Evolutionary conservation across 306 rosid species (phyloP).

Genomic region (Malus fusca): DNA sequence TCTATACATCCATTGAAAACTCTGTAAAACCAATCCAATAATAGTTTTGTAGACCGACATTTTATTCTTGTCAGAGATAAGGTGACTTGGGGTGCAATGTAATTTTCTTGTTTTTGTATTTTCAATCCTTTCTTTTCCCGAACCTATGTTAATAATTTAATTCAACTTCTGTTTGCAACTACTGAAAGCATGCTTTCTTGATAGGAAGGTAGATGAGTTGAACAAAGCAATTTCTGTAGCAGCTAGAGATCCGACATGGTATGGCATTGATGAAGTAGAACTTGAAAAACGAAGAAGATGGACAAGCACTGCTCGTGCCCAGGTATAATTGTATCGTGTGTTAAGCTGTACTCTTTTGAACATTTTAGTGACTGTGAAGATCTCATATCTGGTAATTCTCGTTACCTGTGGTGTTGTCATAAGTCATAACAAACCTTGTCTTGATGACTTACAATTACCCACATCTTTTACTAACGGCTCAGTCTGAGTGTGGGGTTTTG

Average conservation of each 20-base stretch:
- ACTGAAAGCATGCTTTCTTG: constrained; percentile 64
- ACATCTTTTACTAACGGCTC: not conserved
- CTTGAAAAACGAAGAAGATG: constrained; percentile 86
- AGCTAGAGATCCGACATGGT: constrained; percentile 80
- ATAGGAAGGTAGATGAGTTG: constrained; percentile 98
- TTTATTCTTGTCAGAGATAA: not conserved
- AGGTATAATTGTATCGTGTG: constrained; percentile 40
- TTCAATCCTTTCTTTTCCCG: not conserved
- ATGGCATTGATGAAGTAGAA: constrained; percentile 86
- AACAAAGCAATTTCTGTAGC: constrained; percentile 90
- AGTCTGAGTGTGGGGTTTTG: too few species aligned
- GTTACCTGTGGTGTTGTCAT: not conserved
- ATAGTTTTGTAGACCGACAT: not conserved
- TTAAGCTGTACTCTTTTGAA: constrained; percentile 2
- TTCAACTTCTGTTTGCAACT: constrained; percentile 14
- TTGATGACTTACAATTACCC: not conserved
- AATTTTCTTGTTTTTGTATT: not conserved
- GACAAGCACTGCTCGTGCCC: constrained; percentile 79
- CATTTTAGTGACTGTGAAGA: constrained; percentile 14
- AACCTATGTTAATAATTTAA: not conserved
- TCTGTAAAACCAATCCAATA: not conserved
- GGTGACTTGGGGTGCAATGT: not conserved
- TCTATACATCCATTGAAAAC: not conserved
- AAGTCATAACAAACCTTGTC: not conserved
- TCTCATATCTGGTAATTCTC: not conserved